A percentile compares a stretch with the other conserved stretches of the same genome.
phyloP scores from a whole-genome alignment of 2,329 filamentous ascomycete genomes.

The Aschersonia sp. region DNA sequence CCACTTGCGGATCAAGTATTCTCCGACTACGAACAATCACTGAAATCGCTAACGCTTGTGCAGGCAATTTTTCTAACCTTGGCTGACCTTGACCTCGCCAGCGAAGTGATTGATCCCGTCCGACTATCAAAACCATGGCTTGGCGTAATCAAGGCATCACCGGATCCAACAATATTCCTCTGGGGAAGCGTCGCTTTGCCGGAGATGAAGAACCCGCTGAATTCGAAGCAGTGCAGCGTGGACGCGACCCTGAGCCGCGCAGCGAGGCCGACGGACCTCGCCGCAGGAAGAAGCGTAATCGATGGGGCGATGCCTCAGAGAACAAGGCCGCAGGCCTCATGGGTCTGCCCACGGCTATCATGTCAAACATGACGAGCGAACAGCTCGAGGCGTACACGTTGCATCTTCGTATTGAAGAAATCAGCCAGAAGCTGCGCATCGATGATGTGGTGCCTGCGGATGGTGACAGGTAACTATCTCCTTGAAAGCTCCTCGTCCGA shows the following conservation, averaged over 20 bases:
- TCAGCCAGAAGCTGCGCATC: constrained; percentile 97
- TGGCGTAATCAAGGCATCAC: constrained; percentile 75
- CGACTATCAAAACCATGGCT: constrained; percentile 31
- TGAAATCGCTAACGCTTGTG: too few species aligned
- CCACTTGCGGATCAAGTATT: too few species aligned
- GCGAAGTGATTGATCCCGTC: too few species aligned
- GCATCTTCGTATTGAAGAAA: constrained; percentile 95
- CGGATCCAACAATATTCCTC: constrained; percentile 93
- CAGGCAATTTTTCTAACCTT: too few species aligned
- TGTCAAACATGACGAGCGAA: constrained; percentile 95
- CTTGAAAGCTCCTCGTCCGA: not conserved
- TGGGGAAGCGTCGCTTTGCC: constrained; percentile 74
- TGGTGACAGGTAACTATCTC: constrained; percentile 64
- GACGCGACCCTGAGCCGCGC: constrained; percentile 76
- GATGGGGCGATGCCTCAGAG: constrained; percentile 93
- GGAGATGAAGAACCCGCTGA: constrained; percentile 39
- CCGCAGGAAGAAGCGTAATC: constrained; percentile 94
- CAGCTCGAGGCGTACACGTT: constrained; percentile 95
- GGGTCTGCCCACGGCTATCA: constrained; percentile 91
- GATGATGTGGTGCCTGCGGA: constrained; percentile 97
- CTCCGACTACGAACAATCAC: too few species aligned
- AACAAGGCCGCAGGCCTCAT: constrained; percentile 98
- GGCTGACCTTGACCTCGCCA: too few species aligned
- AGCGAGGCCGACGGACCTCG: constrained; percentile 59
- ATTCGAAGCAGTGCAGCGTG: constrained; percentile 58